Evolutionary conservation across 2,329 filamentous ascomycete species (phyloP), one percentile per base, ranked within the genome.

Genomic region (Dryadomyces quercivorus): DNA sequence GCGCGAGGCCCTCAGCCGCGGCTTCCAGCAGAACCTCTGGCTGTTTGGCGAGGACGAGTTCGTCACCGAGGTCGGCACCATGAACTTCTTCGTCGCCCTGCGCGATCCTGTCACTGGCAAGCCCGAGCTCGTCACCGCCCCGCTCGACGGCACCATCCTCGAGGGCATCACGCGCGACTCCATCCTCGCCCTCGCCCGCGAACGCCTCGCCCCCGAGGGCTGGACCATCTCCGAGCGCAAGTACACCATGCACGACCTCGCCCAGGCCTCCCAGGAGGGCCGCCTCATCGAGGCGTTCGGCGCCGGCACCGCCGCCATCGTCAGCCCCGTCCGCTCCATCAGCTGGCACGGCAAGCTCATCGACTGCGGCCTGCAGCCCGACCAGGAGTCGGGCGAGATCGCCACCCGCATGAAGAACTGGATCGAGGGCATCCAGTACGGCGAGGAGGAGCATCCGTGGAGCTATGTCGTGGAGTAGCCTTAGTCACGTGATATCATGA

Each of bases 11-110:
- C 89, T 90, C 48, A 86, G 84, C 69, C 82, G 90, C 55, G 93
- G 93, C 21, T 95, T 91, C 78, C 92, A 97, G 73, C 93, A 98
- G 75, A 98, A 97, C 72, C 78, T 98, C 53, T 98, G 93, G 93
- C 75, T 98, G 36, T 98, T 97, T 66, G 91, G 91, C 46, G 85
- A 94, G 65, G 89, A 97, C 70, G 89, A 97, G 69, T 95, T 85
- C 65, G 85, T 97, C 56, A 98, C 93, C 49, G 93, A 98, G 72
- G 93, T 96, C 55, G 93, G 93, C 64, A 97, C 93, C 56, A 98
- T 98, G 93, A 98, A 98, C 73, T 83, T 98, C 68, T 98, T 97
- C 65, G 85, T 86, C 36, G 91, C 86, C 45, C 72, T 97, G 63
- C 83, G 82, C 72, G 83, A 94, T 75, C 88, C 87, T 76, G 78